Conservation (phyloP, 208 protist species). For the Leishmania braziliensis region DNA sequence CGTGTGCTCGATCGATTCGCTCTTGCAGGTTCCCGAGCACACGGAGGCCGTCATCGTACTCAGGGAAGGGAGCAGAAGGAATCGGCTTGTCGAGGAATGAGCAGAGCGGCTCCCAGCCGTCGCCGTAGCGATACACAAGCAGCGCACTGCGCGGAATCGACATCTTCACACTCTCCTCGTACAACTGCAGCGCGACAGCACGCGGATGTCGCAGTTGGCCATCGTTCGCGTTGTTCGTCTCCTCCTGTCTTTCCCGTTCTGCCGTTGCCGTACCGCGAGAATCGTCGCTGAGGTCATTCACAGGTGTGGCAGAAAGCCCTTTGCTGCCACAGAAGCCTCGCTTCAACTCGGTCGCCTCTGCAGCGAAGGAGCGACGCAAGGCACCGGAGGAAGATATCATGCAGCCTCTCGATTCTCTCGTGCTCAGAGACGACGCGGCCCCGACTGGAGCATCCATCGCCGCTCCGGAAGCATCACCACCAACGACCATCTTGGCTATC, state of each 20-base stretch:
- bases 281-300: not conserved
- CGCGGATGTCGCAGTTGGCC: slow-evolving; percentile 29
- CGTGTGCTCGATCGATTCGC: slow-evolving; percentile 60
- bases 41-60: slow-evolving; percentile 59
- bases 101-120: slow-evolving; percentile 80
- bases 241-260: not conserved
- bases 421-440: not conserved
- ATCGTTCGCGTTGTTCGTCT: not conserved
- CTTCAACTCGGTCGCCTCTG: slow-evolving; percentile 6
- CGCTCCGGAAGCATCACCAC: not conserved
- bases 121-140: slow-evolving; percentile 67
- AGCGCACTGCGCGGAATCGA: slow-evolving; percentile 43
- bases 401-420: not conserved
- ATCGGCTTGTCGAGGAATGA: slow-evolving; percentile 64
- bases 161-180: slow-evolving; percentile 62
- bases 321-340: not conserved
- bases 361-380: slow-evolving; percentile 20
- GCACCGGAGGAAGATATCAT: slow-evolving; percentile 11
- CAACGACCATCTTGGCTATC: slow-evolving; percentile 60
- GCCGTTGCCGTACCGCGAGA: not conserved
- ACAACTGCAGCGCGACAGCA: slow-evolving; percentile 50
- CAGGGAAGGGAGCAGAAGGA: slow-evolving; percentile 60
- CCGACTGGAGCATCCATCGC: not conserved
- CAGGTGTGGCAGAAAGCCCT: not conserved
- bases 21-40: slow-evolving; percentile 63